Evolutionary conservation across 2,329 filamentous ascomycete genomes (phyloP), one percentile per base, ranked within the genome.

Genomic region (Penicillium sp.): DNA sequence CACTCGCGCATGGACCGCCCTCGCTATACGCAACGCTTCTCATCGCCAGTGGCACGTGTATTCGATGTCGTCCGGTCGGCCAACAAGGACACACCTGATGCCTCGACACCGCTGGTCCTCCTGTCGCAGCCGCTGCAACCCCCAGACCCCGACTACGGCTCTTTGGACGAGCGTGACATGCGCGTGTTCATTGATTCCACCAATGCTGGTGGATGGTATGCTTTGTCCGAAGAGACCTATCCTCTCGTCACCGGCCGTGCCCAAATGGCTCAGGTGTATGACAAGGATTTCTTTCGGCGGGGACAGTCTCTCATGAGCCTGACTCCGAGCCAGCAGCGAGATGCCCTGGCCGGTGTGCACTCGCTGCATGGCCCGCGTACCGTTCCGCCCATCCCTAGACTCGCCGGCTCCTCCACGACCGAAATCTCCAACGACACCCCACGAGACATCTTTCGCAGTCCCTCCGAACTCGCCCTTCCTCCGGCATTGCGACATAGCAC

Each of bases 181-280:
- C 82, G 80, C 46, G 82, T 96, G 0, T 95, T 93, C 62, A 77
- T 97, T 49, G 95, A 96, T 64, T 85, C 85, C 56, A 96, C 90
- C 1, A 81, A 86, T 46, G 74, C 77, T n/a, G 91, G 90, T 24
- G 86, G 87, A 50, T 97, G 91, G 89, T 98, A 91, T 67, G 93
- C 90, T 26, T 78, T 97, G 70, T 96, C 91, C 1, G 91, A 94
- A 47, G 78, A 77, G 32, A 82, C 82, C 7, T 97, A 96, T 59
- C 93, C 93, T 3, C 77, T 91, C 8, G 88, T 95, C 23, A 85
- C 90, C 18, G 81, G 88, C 43, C 84, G 77, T 32, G 82, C 81
- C 4, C 71, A 75, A 20, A 69, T 73, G 52, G 81, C 82, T 7
- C 68, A 75, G 43, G 81, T 77, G 60, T 81, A 82, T 54, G 73